A percentile compares a stretch with the other conserved stretches of the same genome.
phyloP scores from a whole-genome alignment of 148 eudicot genomes.

The Fagopyrum tataricum region DNA sequence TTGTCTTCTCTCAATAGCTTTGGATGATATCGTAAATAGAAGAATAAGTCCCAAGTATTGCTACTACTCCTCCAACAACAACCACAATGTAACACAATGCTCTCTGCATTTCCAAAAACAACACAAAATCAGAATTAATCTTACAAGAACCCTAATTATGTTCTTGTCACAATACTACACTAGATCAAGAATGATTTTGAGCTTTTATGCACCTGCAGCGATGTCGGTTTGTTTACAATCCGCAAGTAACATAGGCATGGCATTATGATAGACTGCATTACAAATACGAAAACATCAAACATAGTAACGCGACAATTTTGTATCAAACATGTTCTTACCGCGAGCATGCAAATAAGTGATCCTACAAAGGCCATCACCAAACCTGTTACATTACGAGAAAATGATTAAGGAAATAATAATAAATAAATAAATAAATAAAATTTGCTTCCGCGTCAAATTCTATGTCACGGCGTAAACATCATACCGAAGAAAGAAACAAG shows the following conservation, averaged over 20 bases:
- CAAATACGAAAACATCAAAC: background rate
- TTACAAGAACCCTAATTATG: background rate
- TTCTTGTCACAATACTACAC: background rate
- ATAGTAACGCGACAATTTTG: background rate
- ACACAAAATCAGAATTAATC: background rate
- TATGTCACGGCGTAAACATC: background rate
- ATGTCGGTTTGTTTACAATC: constrained; percentile 40
- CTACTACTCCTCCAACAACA: constrained; percentile 35
- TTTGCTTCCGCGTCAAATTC: background rate
- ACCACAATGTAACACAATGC: constrained; percentile 30
- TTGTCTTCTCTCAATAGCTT: constrained; percentile 14
- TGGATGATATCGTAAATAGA: constrained; percentile 41
- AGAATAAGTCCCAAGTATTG: constrained; percentile 52
- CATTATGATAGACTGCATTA: constrained; percentile 52
- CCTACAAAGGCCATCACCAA: constrained; percentile 72
- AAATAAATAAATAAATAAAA: no score
- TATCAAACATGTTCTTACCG: constrained; percentile 25
- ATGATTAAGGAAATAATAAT: no score
- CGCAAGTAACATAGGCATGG: constrained; percentile 56
- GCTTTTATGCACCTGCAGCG: constrained; percentile 33
- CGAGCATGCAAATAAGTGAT: constrained; percentile 55
- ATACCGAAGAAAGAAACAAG: constrained; percentile 63
- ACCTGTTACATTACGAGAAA: constrained; percentile 28
- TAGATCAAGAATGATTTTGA: background rate
- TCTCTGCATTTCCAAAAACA: constrained; percentile 26